phyloP scores from a whole-genome alignment of 495 filamentous ascomycete species.

The Recurvomyces mirabilis region DNA sequence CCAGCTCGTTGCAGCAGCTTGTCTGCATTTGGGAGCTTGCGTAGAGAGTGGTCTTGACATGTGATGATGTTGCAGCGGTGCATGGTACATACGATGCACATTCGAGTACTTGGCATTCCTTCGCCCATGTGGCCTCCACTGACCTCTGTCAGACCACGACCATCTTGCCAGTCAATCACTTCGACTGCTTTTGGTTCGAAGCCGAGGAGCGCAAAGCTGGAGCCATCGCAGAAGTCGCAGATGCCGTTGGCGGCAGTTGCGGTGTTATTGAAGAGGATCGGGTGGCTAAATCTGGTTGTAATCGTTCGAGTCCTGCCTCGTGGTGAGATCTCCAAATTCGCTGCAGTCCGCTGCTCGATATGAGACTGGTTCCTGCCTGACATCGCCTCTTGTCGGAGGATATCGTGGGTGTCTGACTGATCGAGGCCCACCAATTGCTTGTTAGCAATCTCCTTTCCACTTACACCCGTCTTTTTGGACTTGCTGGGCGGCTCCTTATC shows the following conservation, averaged over 20 bases:
- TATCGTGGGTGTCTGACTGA: too few relatives aligned
- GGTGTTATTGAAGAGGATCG: slow-evolving; percentile 31
- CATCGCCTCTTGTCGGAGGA: too few relatives aligned
- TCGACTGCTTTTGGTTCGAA: slow-evolving; percentile 25
- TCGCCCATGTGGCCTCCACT: slow-evolving; percentile 26
- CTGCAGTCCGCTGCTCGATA: too few relatives aligned
- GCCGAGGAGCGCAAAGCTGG: slow-evolving; percentile 32
- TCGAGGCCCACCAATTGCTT: too few relatives aligned
- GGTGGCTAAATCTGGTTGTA: slow-evolving; percentile 32
- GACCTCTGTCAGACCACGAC: slow-evolving; percentile 28
- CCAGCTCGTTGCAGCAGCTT: slow-evolving; percentile 19
- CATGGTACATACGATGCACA: slow-evolving; percentile 34
- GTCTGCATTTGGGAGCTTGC: slow-evolving; percentile 10
- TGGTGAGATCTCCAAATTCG: neutral
- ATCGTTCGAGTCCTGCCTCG: slow-evolving; percentile 14
- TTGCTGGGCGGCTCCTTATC: too few relatives aligned
- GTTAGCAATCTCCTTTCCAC: too few relatives aligned
- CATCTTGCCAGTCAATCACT: slow-evolving; percentile 25
- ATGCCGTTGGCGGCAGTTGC: slow-evolving; percentile 19
- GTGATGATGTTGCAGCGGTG: slow-evolving; percentile 26
- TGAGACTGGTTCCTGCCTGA: too few relatives aligned
- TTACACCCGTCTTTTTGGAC: neutral
- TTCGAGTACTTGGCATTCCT: slow-evolving; percentile 28
- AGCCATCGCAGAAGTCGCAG: slow-evolving; percentile 34
- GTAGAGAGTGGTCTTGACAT: slow-evolving; percentile 29